These are phyloP conservation scores for Apiotrichum veenhuisii DNA, from an alignment of 1,284 basidiomycete genomes.

Conservation along the genomic window DNA sequence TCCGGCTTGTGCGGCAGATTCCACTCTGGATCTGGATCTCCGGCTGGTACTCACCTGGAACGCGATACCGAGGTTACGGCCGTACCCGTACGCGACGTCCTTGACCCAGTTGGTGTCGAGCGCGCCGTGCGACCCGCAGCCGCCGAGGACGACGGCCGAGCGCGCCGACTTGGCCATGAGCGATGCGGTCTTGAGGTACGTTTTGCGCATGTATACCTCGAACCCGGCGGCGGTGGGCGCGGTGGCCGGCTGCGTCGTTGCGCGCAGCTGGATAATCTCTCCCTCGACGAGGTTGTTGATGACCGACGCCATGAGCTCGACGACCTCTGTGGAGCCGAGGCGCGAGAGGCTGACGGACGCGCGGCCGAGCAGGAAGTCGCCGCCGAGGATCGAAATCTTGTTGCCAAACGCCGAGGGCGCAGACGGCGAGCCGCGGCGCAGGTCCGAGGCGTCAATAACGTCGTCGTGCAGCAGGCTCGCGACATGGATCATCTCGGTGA, in stretches of 20 bases:
- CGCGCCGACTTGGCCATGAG: slow-evolving; percentile 92
- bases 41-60: slow-evolving; percentile 65
- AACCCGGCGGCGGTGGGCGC: slow-evolving; percentile 55
- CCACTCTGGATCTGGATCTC: slow-evolving; percentile 41
- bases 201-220: slow-evolving; percentile 85
- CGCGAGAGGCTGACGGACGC: slow-evolving; percentile 83
- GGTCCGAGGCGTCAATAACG: slow-evolving; percentile 80
- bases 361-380: slow-evolving; percentile 91
- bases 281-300: slow-evolving; percentile 96
- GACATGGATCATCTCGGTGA: slow-evolving; percentile 98
- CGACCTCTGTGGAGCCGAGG: slow-evolving; percentile 81
- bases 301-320: slow-evolving; percentile 87
- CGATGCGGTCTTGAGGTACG: slow-evolving; percentile 93
- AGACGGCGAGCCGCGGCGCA: slow-evolving; percentile 75
- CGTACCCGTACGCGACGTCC: slow-evolving; percentile 90
- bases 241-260: slow-evolving; percentile 37
- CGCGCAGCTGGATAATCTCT: slow-evolving; percentile 82
- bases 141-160: slow-evolving; percentile 84
- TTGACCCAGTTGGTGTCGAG: slow-evolving; percentile 69
- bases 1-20: too few relatives aligned
- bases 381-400: slow-evolving; percentile 89
- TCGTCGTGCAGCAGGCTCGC: slow-evolving; percentile 94
- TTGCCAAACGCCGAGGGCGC: slow-evolving; percentile 90
- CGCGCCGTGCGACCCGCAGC: slow-evolving; percentile 54
- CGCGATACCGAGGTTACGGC: slow-evolving; percentile 83